phyloP scores from a whole-genome alignment of 495 filamentous ascomycete genomes.

The Cladorrhinum samala region DNA sequence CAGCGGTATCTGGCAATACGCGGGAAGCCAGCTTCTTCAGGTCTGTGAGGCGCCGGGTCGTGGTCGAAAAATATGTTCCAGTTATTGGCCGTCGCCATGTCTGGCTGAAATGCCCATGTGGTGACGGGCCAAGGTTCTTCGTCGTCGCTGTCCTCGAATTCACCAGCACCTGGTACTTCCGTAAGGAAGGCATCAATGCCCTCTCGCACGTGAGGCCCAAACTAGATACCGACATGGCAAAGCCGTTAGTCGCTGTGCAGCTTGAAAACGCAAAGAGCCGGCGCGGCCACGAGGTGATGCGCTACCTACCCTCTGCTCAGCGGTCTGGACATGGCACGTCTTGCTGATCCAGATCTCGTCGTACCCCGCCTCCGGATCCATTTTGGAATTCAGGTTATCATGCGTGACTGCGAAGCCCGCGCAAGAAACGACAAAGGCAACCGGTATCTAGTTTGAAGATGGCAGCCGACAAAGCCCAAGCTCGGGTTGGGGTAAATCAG shows the following conservation, averaged over 20 bases:
- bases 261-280: neutral
- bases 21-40: conserved; percentile 21
- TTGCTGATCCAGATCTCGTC: conserved; percentile 16
- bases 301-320: conserved; percentile 24
- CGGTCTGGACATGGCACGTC: conserved; percentile 25
- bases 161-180: conserved; percentile 4
- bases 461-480: too few species aligned
- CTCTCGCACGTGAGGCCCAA: conserved; percentile 19
- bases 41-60: too few species aligned
- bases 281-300: neutral
- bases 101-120: conserved; percentile 10
- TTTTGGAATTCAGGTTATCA: neutral
- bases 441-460: too few species aligned
- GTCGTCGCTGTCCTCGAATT: conserved; percentile 14
- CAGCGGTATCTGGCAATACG: conserved; percentile 32
- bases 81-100: too few species aligned
- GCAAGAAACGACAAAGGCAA: neutral
- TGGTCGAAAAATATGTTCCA: too few species aligned
- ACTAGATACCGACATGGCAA: too few species aligned
- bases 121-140: neutral
- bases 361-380: neutral
- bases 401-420: too few species aligned
- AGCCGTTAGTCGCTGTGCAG: neutral
- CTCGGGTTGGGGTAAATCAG: too few species aligned
- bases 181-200: conserved; percentile 20